Evolutionary conservation across 441 rosid species (phyloP), one percentile per base, ranked within the genome.

Genomic region (Kokia cookei): DNA sequence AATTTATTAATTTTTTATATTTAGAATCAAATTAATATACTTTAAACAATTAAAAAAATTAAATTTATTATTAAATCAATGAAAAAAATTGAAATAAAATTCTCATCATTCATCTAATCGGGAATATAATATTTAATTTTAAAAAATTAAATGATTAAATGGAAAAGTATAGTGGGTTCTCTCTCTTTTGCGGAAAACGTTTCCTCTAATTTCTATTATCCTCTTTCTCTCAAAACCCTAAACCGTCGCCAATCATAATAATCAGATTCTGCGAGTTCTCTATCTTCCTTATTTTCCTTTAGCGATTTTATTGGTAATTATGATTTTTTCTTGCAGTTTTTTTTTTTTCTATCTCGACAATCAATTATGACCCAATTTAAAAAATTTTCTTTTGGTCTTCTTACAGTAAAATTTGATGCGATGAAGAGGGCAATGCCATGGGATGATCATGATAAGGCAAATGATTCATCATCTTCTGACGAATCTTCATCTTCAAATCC

Each of bases 401-500:
- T 58, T 10, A 53, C 75, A 63, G 72, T 2, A 24, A 7, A 40
- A 32, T 10, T 60, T 27, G 50, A 68, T 9, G 71, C 17, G 69
- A 94, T 89, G 97, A 92, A 91, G 86, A 87, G 97, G 84, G 73
- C 83, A 68, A 80, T 87, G 79, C 84, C 89, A 37, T 92, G 97
- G 95, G 83, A 82, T 74, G 91, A 84, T 71, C 40, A 37, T 19
- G 81, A 86, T 62, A 81, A 87, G 73, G 92, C 86, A 4, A 80
- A 79, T 1, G 86, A 74, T 71, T 83, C 85, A 7, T 87, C 88
- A 14, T 82, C 89, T 0, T 81, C 81, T 4, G 88, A 86, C 24
- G 84, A 86, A 63, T 86, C 91, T n/a, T 86, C 88, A 1, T 86
- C 88, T 1, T 90, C 96, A 4, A 71, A 69, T 61, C 84, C 93